Conservation (phyloP, 345 rosid species). For the Adansonia digitata region DNA sequence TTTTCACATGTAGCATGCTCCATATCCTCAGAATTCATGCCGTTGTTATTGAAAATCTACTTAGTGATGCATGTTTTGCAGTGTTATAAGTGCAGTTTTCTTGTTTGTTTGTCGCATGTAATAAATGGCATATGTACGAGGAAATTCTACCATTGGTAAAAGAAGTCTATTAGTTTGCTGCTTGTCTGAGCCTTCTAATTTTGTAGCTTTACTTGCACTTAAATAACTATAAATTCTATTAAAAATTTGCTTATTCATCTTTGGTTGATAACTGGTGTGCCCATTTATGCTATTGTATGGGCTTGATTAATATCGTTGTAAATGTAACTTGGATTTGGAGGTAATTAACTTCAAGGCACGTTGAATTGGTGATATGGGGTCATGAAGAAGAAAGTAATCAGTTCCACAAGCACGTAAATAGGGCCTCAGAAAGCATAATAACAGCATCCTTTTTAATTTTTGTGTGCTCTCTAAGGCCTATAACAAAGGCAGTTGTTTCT, state of each 20-base stretch:
- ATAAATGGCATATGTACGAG: background rate
- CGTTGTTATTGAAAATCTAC: background rate
- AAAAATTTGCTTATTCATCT: background rate
- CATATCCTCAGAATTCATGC: constrained; percentile 2
- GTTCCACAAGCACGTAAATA: background rate
- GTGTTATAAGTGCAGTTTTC: constrained; percentile 3
- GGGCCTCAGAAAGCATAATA: background rate
- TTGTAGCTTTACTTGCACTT: background rate
- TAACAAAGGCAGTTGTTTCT: background rate
- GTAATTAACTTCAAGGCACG: background rate
- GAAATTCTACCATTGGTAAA: background rate
- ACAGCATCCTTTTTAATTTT: background rate
- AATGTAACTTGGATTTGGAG: background rate
- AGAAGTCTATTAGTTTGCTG: background rate
- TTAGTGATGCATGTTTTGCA: background rate
- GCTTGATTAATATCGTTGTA: background rate
- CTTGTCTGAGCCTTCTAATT: background rate
- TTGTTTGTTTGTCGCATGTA: background rate
- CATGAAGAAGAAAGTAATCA: background rate
- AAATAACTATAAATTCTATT: background rate
- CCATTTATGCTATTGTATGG: background rate
- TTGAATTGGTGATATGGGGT: background rate
- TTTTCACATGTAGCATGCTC: background rate
- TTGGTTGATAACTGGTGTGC: background rate
- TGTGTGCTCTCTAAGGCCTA: background rate